Base-by-base conservation (phyloP, 805 yeast species). In the Sungouiozyma intestinalis region DNA sequence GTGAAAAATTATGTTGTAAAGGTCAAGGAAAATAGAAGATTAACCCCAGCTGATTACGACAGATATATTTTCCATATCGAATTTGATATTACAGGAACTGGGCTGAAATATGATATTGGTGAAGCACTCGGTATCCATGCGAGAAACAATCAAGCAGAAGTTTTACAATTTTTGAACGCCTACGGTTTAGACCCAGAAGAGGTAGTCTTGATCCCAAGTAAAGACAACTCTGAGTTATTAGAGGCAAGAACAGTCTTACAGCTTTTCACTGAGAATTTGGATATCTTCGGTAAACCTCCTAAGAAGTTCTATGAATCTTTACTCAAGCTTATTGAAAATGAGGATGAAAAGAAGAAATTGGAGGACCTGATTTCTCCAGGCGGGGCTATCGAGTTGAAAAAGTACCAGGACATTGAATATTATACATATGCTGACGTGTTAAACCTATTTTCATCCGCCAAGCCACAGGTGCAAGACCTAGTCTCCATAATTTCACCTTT, bases 41-140 rank as follows among this genome's bases (percentile, higher is more conserved):
- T 90, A 48, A 90, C 97, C 16, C 97, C 97, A 4, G 57, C 55
- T 32, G 88, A 85, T 54, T 90, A 90, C 65, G 85, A 85, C 48
- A 85, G 97, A 69, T 84, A 90, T 66, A 88, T 90, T 54, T 90
- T 90, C 85, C 95, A 90, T 60, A 82, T 90, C 52, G 97, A 90
- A 67, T 86, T 90, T 52, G 97, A 90, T 60, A 76, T 81, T 58
- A 65, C 87, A 37, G 94, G 94, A 41, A 87, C 97, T 32, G 96
- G 94, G 19, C 71, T 90, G 58, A 85, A 77, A 39, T 90, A 90
- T 61, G 92, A 81, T 49, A 86, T 90, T 58, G 97, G 97, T 61
- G 97, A 90, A 71, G 96, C 97, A 16, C 75, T 90, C 46, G 97
- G 97, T 57, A 76, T 90, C 46, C 97, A 90, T 56, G 96, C 95